Evolutionary conservation across 164 flowering plant genomes (phyloP).

Genomic region (Annona cherimola): DNA sequence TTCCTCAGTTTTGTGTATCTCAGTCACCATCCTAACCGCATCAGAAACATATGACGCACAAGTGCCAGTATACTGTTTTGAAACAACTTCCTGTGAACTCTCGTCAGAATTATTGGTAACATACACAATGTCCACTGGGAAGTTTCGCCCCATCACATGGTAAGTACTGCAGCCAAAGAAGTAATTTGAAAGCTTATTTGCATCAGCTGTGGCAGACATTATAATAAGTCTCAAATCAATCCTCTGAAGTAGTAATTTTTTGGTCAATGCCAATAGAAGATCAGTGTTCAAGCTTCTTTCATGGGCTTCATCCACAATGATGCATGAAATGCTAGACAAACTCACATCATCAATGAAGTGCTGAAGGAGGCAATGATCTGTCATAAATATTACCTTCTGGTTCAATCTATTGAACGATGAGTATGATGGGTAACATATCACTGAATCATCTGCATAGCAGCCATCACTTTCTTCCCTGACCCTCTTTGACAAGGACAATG

Average conservation of each 20-base stretch:
- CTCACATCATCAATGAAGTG: conserved; percentile 70
- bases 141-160: conserved; percentile 71
- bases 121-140: conserved; percentile 79
- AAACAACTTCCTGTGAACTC: conserved; percentile 8
- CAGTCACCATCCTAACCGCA: conserved; percentile 52
- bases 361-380: conserved; percentile 86
- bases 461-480: conserved; percentile 73
- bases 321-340: conserved; percentile 59
- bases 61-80: conserved; percentile 6
- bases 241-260: conserved; percentile 52
- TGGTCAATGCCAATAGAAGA: conserved; percentile 74
- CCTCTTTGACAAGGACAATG: conserved; percentile 70
- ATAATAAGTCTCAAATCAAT: conserved; percentile 70
- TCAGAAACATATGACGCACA: conserved; percentile 59
- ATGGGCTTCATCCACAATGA: conserved; percentile 96
- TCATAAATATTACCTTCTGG: conserved; percentile 61
- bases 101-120: conserved; percentile 31
- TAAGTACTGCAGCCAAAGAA: conserved; percentile 62
- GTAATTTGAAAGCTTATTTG: conserved; percentile 67
- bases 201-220: conserved; percentile 99
- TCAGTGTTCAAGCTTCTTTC: conserved; percentile 97
- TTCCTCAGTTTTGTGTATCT: conserved; percentile 57
- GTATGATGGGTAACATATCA: conserved; percentile 44
- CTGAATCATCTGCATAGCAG: conserved; percentile 54
- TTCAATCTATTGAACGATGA: conserved; percentile 42